These are phyloP conservation scores for Castanea crenata DNA, from an alignment of 306 rosid genomes.

Conservation along the genomic window DNA sequence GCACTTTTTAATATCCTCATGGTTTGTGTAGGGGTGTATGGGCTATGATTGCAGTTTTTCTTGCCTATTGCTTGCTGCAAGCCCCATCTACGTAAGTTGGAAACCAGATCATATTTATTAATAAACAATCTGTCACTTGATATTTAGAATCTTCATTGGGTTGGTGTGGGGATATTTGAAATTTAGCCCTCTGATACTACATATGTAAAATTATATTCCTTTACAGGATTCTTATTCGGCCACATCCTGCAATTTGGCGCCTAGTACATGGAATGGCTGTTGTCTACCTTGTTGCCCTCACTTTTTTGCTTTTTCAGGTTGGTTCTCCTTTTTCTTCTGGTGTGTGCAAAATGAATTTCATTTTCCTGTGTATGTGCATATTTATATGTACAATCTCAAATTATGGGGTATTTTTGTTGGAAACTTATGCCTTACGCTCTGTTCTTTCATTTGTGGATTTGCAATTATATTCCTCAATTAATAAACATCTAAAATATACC, in stretches of 20 bases:
- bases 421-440: not conserved
- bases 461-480: not conserved
- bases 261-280: constrained; percentile 98
- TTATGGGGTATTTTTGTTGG: not conserved
- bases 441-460: not conserved
- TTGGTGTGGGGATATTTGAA: not conserved
- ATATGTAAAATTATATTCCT: constrained; percentile 11
- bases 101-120: not conserved
- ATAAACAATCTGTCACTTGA: not conserved
- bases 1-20: not conserved
- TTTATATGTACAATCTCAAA: not conserved
- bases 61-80: constrained; percentile 96
- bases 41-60: constrained; percentile 98
- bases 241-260: constrained; percentile 99
- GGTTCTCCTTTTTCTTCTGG: not conserved
- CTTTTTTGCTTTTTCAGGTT: constrained; percentile 99
- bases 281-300: constrained; percentile 88
- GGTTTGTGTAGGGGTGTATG: constrained; percentile 82
- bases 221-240: constrained; percentile 92
- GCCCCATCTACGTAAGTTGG: constrained; percentile 97
- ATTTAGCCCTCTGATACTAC: constrained; percentile 16
- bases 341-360: not conserved
- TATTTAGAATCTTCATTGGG: not conserved
- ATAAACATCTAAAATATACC: not conserved
- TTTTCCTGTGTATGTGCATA: not conserved